Evolutionary conservation across 768 basidiomycete species (phyloP).

Genomic region (Lactarius deliciosus): DNA sequence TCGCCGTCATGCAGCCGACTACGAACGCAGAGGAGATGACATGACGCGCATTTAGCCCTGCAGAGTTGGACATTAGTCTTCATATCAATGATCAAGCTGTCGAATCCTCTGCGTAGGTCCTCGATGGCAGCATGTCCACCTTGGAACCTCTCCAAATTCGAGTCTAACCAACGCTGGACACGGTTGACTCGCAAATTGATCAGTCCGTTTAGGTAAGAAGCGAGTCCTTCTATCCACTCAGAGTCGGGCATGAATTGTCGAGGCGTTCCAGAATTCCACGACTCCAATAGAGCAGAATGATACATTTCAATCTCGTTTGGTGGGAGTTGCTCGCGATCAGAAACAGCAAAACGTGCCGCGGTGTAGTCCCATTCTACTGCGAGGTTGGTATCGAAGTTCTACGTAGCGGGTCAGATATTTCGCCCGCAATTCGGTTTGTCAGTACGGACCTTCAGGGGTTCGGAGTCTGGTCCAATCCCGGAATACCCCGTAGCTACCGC

Average conservation of each 20-base stretch:
- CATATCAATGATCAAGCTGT: slow-evolving; percentile 46
- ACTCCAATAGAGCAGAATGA: slow-evolving; percentile 31
- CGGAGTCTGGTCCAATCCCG: slow-evolving; percentile 46
- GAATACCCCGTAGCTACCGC: slow-evolving; percentile 50
- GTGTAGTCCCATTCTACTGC: slow-evolving; percentile 43
- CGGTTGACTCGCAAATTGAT: slow-evolving; percentile 47
- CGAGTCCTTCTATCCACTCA: slow-evolving; percentile 44
- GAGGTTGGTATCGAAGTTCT: slow-evolving; percentile 56
- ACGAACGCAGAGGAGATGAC: slow-evolving; percentile 51
- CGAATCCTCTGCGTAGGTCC: slow-evolving; percentile 46
- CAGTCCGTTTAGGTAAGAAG: slow-evolving; percentile 40
- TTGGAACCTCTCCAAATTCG: slow-evolving; percentile 51
- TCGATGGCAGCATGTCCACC: slow-evolving; percentile 45
- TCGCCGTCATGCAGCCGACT: slow-evolving; percentile 44
- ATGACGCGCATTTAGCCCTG: slow-evolving; percentile 45
- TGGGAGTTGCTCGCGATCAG: slow-evolving; percentile 27
- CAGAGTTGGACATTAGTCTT: slow-evolving; percentile 50
- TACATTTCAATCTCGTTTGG: slow-evolving; percentile 31
- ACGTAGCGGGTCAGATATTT: not conserved
- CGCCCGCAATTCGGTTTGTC: too few relatives aligned
- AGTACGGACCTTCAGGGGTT: slow-evolving; percentile 49
- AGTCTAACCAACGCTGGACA: slow-evolving; percentile 51
- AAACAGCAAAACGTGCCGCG: slow-evolving; percentile 37
- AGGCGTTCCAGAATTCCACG: slow-evolving; percentile 36
- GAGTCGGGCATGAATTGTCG: slow-evolving; percentile 42